Evolutionary conservation across 2,329 filamentous ascomycete genomes (phyloP).

Genomic region (Exophiala calicioides): DNA sequence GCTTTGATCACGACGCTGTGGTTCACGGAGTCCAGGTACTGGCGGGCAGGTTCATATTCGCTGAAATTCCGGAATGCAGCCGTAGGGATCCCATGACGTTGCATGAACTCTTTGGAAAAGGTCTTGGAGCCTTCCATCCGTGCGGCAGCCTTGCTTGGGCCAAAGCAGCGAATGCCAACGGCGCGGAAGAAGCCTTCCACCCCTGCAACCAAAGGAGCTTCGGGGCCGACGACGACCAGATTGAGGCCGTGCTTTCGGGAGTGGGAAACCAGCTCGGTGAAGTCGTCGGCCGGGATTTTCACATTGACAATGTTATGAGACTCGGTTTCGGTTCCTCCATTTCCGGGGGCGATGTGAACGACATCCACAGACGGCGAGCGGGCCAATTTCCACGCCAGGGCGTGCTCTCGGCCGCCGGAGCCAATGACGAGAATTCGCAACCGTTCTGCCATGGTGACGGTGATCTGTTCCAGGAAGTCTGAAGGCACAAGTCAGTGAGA

Average conservation of each 20-base stretch:
- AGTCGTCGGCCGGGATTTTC: conserved; percentile 72
- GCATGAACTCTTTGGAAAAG: conserved; percentile 98
- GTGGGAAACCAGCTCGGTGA: conserved; percentile 72
- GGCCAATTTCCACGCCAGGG: conserved; percentile 88
- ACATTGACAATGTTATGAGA: conserved; percentile 78
- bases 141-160: conserved; percentile 80
- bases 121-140: conserved; percentile 95
- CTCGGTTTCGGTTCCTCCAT: conserved; percentile 71
- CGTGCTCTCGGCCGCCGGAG: conserved; percentile 92
- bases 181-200: conserved; percentile 79
- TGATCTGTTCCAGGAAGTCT: neutral
- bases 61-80: conserved; percentile 88
- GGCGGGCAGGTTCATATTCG: conserved; percentile 69
- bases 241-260: conserved; percentile 73
- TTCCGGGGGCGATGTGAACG: conserved; percentile 71
- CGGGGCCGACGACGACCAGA: conserved; percentile 85
- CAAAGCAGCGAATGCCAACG: conserved; percentile 78
- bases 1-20: conserved; percentile 92
- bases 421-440: conserved; percentile 82
- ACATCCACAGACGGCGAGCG: conserved; percentile 76
- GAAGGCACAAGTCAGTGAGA: conserved; percentile 3
- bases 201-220: conserved; percentile 89
- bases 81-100: conserved; percentile 83
- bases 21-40: conserved; percentile 70
- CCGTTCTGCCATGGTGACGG: conserved; percentile 36